Percentiles rank a stretch among this genome's conserved stretches.
Conservation (phyloP, 805 yeast species). For the Candida piceae region DNA sequence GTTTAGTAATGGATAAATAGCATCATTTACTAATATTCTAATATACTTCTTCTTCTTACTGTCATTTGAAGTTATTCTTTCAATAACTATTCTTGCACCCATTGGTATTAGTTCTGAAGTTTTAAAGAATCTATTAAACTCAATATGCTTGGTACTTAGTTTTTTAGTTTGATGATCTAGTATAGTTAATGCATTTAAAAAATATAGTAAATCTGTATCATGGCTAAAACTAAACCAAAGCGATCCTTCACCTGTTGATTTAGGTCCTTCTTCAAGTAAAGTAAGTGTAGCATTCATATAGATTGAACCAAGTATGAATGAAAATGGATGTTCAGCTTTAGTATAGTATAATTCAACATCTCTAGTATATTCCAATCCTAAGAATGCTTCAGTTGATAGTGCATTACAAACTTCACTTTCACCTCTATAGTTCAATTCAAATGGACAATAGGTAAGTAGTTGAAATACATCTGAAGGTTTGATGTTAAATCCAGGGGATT, state of each 20-base stretch:
- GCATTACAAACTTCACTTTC: constrained; percentile 60
- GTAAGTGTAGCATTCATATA: constrained; percentile 43
- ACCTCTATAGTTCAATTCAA: constrained; percentile 68
- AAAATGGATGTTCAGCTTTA: constrained; percentile 52
- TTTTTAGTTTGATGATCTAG: constrained; percentile 37
- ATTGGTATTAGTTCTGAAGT: constrained; percentile 47
- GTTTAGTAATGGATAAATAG: constrained; percentile 44
- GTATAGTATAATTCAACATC: constrained; percentile 59
- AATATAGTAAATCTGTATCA: constrained; percentile 62
- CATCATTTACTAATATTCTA: constrained; percentile 48
- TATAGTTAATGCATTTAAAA: constrained; percentile 61
- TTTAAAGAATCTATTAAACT: constrained; percentile 39
- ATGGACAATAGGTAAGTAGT: constrained; percentile 65
- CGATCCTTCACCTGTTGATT: constrained; percentile 20
- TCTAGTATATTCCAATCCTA: constrained; percentile 53
- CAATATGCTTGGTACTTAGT: constrained; percentile 33
- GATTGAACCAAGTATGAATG: constrained; percentile 57
- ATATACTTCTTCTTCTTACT: constrained; percentile 30
- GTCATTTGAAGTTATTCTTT: constrained; percentile 33
- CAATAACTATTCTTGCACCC: constrained; percentile 51
- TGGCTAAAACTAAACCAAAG: constrained; percentile 71
- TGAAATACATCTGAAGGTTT: constrained; percentile 46
- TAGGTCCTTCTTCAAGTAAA: constrained; percentile 21
- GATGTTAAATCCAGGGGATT: constrained; percentile 51
- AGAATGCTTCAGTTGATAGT: constrained; percentile 64